phyloP scores from a whole-genome alignment of 495 filamentous ascomycete species.

The Usnea hakonensis region DNA sequence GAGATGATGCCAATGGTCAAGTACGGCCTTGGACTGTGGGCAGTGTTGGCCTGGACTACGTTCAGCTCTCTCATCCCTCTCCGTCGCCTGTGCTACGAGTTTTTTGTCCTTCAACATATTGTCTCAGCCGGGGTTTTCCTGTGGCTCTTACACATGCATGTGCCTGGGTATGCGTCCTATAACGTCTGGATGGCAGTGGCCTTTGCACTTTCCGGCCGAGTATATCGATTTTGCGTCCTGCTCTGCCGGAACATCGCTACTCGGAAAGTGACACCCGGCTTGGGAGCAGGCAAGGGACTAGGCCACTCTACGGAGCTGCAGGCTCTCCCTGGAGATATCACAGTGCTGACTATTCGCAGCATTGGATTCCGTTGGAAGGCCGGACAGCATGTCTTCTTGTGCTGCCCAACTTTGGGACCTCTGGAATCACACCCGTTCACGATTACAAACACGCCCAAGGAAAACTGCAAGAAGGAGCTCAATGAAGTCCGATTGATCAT shows the following conservation, averaged over 20 bases:
- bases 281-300: neutral
- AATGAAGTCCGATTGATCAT: constrained; percentile 9
- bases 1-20: constrained; percentile 55
- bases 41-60: constrained; percentile 61
- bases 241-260: neutral
- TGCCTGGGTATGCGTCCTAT: constrained; percentile 46
- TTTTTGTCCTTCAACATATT: constrained; percentile 78
- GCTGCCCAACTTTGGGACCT: constrained; percentile 57
- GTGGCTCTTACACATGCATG: constrained; percentile 44
- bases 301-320: constrained; percentile 45
- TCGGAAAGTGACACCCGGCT: neutral
- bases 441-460: constrained; percentile 54
- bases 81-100: constrained; percentile 61
- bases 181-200: constrained; percentile 62
- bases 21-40: constrained; percentile 68
- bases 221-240: constrained; percentile 34
- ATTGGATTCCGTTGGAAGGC: constrained; percentile 64
- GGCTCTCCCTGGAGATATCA: constrained; percentile 54
- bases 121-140: constrained; percentile 51
- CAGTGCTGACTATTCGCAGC: constrained; percentile 60
- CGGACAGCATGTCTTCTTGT: constrained; percentile 74
- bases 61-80: constrained; percentile 62
- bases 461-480: constrained; percentile 30
- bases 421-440: constrained; percentile 79
- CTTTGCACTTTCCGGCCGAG: constrained; percentile 52